Evolutionary conservation across 2,329 filamentous ascomycete species (phyloP).

Genomic region (Lomentospora prolificans): DNA sequence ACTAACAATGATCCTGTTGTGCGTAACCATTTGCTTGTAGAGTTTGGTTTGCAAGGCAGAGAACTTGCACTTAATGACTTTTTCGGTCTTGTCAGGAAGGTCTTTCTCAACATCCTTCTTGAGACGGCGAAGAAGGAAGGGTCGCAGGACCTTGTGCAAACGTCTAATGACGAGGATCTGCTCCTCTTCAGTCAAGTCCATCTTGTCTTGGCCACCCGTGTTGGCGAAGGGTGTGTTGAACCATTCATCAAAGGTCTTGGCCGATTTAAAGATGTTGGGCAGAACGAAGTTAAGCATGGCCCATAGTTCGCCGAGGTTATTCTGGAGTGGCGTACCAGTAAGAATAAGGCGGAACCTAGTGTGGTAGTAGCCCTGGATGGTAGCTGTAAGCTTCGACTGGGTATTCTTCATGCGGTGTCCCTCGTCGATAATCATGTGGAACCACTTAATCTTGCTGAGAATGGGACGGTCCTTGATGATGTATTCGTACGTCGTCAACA

Average conservation of each 20-base stretch:
- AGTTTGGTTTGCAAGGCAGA: slow-evolving; percentile 87
- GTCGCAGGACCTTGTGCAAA: slow-evolving; percentile 92
- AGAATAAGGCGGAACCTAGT: slow-evolving; percentile 94
- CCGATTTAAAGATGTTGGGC: slow-evolving; percentile 97
- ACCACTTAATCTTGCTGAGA: slow-evolving; percentile 97
- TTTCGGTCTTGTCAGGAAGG: slow-evolving; percentile 95
- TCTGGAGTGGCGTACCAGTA: slow-evolving; percentile 93
- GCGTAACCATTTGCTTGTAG: slow-evolving; percentile 94
- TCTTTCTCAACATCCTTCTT: slow-evolving; percentile 99
- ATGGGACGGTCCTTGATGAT: slow-evolving; percentile 98
- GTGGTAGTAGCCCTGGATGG: slow-evolving; percentile 88
- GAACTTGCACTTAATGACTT: slow-evolving; percentile 98
- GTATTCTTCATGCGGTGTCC: slow-evolving; percentile 99
- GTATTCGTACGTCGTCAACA: slow-evolving; percentile 97
- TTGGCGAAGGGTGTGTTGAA: slow-evolving; percentile 99
- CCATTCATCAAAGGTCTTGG: slow-evolving; percentile 98
- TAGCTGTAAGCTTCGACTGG: slow-evolving; percentile 89
- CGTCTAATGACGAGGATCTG: slow-evolving; percentile 96
- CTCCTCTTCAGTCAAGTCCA: slow-evolving; percentile 99
- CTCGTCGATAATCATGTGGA: slow-evolving; percentile 99
- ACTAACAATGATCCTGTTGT: slow-evolving; percentile 89
- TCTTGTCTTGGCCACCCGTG: slow-evolving; percentile 94
- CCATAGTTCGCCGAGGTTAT: slow-evolving; percentile 94
- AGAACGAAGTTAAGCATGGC: slow-evolving; percentile 97
- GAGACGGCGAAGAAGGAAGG: slow-evolving; percentile 93